Percentiles rank a stretch among this genome's conserved stretches.
phyloP scores from a whole-genome alignment of 139 green algal genomes.

The Nannochloris sp. region DNA sequence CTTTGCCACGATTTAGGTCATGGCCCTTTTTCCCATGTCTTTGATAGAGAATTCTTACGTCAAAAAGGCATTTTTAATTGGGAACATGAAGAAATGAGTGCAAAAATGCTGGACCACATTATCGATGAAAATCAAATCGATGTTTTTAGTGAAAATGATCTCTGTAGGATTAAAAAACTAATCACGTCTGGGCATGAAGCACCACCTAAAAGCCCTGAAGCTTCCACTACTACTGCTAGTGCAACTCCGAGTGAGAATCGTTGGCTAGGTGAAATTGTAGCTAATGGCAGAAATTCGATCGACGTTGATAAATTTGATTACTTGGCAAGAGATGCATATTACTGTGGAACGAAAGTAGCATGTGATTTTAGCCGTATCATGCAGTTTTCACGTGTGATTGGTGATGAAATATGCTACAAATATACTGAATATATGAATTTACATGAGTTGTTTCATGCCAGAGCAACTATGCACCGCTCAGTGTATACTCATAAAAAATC shows the following conservation, averaged over 20 bases:
- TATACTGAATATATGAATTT: constrained; percentile 70
- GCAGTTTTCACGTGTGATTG: constrained; percentile 57
- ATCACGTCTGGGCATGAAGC: constrained; percentile 26
- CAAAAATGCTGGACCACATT: constrained; percentile 51
- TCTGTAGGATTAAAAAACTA: constrained; percentile 17
- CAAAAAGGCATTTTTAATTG: constrained; percentile 39
- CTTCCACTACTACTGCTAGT: background rate
- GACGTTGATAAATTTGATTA: constrained; percentile 87
- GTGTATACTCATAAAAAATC: constrained; percentile 80
- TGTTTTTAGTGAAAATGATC: constrained; percentile 11
- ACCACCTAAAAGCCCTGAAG: background rate
- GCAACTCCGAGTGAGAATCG: constrained; percentile 18
- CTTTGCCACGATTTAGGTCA: constrained; percentile 92
- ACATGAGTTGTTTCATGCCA: constrained; percentile 60
- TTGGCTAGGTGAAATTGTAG: constrained; percentile 74
- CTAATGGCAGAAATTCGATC: constrained; percentile 65
- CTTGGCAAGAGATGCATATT: constrained; percentile 47
- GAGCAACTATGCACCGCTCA: constrained; percentile 58
- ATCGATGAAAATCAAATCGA: constrained; percentile 44
- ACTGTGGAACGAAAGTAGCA: constrained; percentile 48
- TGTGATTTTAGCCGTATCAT: constrained; percentile 53
- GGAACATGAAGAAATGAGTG: constrained; percentile 68
- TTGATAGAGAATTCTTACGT: constrained; percentile 67
- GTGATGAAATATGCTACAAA: constrained; percentile 76
- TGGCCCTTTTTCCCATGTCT: constrained; percentile 86